Percentiles rank a stretch among this genome's conserved stretches.
Evolutionary conservation across 495 filamentous ascomycete genomes (phyloP).

Genomic region (Amorphotheca resinae): DNA sequence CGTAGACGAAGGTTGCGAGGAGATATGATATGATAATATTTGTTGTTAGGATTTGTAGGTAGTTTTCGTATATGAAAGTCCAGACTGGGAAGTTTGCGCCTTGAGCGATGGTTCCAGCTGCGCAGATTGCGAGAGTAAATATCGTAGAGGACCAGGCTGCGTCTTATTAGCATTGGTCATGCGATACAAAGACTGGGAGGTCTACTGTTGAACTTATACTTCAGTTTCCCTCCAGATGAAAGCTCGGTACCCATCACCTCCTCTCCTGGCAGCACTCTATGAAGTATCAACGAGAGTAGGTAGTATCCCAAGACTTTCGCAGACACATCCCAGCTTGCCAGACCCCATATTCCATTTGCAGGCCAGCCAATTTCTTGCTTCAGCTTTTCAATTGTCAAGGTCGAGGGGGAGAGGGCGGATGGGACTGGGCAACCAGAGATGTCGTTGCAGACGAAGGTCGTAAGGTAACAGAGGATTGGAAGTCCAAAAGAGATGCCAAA

Average conservation of each 20-base stretch:
- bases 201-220: slow-evolving; percentile 72
- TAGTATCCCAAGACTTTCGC: slow-evolving; percentile 68
- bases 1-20: slow-evolving; percentile 65
- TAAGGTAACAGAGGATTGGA: slow-evolving; percentile 59
- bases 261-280: slow-evolving; percentile 66
- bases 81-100: slow-evolving; percentile 77
- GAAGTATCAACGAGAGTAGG: slow-evolving; percentile 57
- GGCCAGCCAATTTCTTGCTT: slow-evolving; percentile 76
- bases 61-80: slow-evolving; percentile 90
- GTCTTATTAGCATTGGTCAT: slow-evolving; percentile 3
- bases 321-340: slow-evolving; percentile 47
- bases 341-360: slow-evolving; percentile 47
- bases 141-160: slow-evolving; percentile 68
- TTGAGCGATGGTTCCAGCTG: slow-evolving; percentile 59
- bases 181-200: slow-evolving; percentile 30
- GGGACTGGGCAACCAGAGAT: slow-evolving; percentile 82
- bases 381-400: slow-evolving; percentile 53
- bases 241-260: slow-evolving; percentile 59
- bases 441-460: slow-evolving; percentile 85
- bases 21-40: slow-evolving; percentile 62
- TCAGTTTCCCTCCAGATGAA: slow-evolving; percentile 57
- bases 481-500: slow-evolving; percentile 63
- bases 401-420: slow-evolving; percentile 64
- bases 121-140: slow-evolving; percentile 51
- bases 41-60: slow-evolving; percentile 68